phyloP scores from a whole-genome alignment of 2,329 filamentous ascomycete species.

The Colletotrichum sp. region DNA sequence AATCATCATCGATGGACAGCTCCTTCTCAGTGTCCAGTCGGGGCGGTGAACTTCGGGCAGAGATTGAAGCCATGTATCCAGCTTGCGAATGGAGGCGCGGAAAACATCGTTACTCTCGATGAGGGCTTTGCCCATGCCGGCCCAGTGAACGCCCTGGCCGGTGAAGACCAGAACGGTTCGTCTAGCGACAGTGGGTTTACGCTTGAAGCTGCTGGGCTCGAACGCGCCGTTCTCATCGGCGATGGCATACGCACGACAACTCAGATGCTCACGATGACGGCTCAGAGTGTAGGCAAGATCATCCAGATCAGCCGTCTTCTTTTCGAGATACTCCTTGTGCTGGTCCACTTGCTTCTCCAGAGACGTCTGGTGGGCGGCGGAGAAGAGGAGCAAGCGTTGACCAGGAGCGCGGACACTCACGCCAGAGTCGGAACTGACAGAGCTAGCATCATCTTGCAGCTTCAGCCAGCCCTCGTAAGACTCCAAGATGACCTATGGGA shows the following conservation, averaged over 20 bases:
- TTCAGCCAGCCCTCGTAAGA: slow-evolving; percentile 6
- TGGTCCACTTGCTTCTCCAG: slow-evolving; percentile 7
- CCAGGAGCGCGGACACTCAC: not conserved
- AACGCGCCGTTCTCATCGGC: slow-evolving; percentile 17
- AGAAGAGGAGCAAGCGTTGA: slow-evolving; percentile 9
- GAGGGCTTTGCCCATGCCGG: slow-evolving; percentile 19
- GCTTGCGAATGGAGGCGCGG: slow-evolving; percentile 6
- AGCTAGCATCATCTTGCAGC: slow-evolving; percentile 2
- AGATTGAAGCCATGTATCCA: slow-evolving; percentile 18
- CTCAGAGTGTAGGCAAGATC: slow-evolving; percentile 35
- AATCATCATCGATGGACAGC: slow-evolving; percentile 23
- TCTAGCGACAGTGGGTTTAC: slow-evolving; percentile 5
- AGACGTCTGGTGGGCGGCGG: not conserved
- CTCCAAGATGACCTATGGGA: slow-evolving; percentile 5
- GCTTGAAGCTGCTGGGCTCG: slow-evolving; percentile 12
- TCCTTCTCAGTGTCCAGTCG: slow-evolving; percentile 22
- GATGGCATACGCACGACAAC: slow-evolving; percentile 28
- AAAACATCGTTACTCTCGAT: slow-evolving; percentile 7
- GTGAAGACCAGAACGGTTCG: slow-evolving; percentile 20
- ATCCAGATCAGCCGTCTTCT: slow-evolving; percentile 12
- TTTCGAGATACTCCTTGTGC: slow-evolving; percentile 24
- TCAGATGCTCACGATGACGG: slow-evolving; percentile 28
- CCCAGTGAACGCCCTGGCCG: slow-evolving; percentile 23
- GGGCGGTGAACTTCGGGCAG: slow-evolving; percentile 16
- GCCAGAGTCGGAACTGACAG: slow-evolving; percentile 6